Conservation (phyloP, 2,329 filamentous ascomycete species). For the Apiospora rasikravindrae region DNA sequence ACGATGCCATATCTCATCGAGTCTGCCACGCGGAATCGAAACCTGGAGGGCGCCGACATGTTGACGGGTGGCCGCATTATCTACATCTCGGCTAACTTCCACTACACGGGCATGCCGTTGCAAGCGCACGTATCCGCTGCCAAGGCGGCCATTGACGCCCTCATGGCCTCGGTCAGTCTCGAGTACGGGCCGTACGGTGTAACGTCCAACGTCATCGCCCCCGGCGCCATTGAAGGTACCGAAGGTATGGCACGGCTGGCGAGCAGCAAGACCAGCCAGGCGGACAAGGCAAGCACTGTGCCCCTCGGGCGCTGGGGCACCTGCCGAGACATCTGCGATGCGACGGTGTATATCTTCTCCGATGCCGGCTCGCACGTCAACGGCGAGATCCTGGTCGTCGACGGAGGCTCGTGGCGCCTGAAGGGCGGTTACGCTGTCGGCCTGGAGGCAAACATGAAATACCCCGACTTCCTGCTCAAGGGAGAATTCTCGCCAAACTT, state of each 20-base stretch:
- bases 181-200: slow-evolving; percentile 90
- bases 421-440: slow-evolving; percentile 54
- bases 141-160: slow-evolving; percentile 87
- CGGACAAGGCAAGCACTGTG: slow-evolving; percentile 52
- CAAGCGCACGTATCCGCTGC: slow-evolving; percentile 91
- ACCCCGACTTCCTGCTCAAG: slow-evolving; percentile 55
- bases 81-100: slow-evolving; percentile 88
- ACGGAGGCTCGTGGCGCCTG: slow-evolving; percentile 64
- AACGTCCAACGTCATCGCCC: slow-evolving; percentile 86
- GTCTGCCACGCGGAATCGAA: slow-evolving; percentile 69
- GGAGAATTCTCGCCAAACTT: slow-evolving; percentile 46
- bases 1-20: slow-evolving; percentile 80
- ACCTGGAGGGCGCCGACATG: slow-evolving; percentile 62
- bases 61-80: slow-evolving; percentile 81
- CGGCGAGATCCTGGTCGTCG: slow-evolving; percentile 79
- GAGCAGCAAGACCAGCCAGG: slow-evolving; percentile 42
- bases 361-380: slow-evolving; percentile 87
- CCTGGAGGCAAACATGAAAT: slow-evolving; percentile 52
- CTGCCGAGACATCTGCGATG: slow-evolving; percentile 88
- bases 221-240: slow-evolving; percentile 83
- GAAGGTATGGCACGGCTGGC: slow-evolving; percentile 76
- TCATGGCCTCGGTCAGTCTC: slow-evolving; percentile 79
- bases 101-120: slow-evolving; percentile 84
- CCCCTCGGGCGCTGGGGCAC: slow-evolving; percentile 79
- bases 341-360: slow-evolving; percentile 87